phyloP scores from a whole-genome alignment of 2,329 filamentous ascomycete genomes.

The Laburnicola sp. region DNA sequence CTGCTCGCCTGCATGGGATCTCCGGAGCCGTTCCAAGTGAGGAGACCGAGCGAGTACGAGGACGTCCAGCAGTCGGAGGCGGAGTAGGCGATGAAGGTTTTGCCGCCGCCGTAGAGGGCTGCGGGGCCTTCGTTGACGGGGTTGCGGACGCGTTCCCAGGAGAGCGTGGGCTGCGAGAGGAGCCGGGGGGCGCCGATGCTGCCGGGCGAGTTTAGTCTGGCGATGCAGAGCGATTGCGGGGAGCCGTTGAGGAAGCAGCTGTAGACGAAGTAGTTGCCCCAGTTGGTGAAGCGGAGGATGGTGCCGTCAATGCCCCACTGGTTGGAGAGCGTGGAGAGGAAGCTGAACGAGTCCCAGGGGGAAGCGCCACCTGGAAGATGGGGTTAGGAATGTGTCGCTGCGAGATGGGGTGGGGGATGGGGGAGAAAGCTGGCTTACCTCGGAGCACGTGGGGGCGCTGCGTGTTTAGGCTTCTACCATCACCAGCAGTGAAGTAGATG shows the following conservation, averaged over 20 bases:
- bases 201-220: conserved; percentile 47
- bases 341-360: conserved; percentile 55
- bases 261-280: conserved; percentile 58
- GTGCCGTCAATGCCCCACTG: conserved; percentile 57
- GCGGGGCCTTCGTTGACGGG: conserved; percentile 61
- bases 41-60: conserved; percentile 57
- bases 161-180: conserved; percentile 55
- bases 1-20: conserved; percentile 51
- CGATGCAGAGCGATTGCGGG: conserved; percentile 50
- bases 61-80: conserved; percentile 62
- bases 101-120: conserved; percentile 58
- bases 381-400: too few relatives aligned
- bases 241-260: conserved; percentile 54
- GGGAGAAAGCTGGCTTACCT: too few relatives aligned
- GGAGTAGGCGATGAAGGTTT: conserved; percentile 58
- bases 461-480: too few relatives aligned
- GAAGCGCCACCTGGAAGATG: too few relatives aligned
- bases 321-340: conserved; percentile 52
- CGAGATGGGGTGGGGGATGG: too few relatives aligned
- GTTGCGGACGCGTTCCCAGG: conserved; percentile 55
- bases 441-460: conserved; percentile 57
- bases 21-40: conserved; percentile 56
- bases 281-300: conserved; percentile 53
- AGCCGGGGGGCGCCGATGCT: conserved; percentile 52
- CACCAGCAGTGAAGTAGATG: too few relatives aligned